phyloP scores from a whole-genome alignment of 495 filamentous ascomycete genomes.

The Trichoderma gamsii region DNA sequence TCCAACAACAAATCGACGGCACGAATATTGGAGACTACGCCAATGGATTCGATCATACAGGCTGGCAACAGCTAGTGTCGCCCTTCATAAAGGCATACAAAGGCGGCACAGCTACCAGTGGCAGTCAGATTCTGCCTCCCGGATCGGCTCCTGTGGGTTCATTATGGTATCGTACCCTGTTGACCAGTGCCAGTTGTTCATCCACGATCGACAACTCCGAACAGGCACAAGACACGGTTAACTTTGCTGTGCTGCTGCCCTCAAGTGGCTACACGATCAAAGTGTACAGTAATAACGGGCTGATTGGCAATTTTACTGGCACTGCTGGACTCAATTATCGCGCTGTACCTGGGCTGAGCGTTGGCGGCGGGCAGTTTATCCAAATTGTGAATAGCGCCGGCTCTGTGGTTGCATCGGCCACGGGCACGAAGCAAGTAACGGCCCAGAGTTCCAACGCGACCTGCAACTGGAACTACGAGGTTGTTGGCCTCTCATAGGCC shows the following conservation, averaged over 20 bases:
- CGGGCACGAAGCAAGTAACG: background rate
- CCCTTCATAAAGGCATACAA: constrained; percentile 35
- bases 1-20: constrained; percentile 24
- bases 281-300: constrained; percentile 1
- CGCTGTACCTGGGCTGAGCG: background rate
- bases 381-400: constrained; percentile 6
- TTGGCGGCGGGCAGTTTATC: constrained; percentile 1
- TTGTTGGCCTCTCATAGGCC: background rate
- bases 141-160: constrained; percentile 16
- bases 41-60: constrained; percentile 29
- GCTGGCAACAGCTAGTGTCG: constrained; percentile 29
- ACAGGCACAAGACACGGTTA: constrained; percentile 3
- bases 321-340: background rate
- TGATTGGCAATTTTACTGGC: constrained; percentile 1
- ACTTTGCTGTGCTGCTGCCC: constrained; percentile 3
- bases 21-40: constrained; percentile 22
- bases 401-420: constrained; percentile 5
- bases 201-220: background rate
- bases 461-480: constrained; percentile 4
- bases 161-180: constrained; percentile 9
- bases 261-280: background rate
- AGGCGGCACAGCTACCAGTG: constrained; percentile 20
- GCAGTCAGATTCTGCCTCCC: constrained; percentile 19
- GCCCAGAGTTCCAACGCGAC: background rate
- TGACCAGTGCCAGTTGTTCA: constrained; percentile 1